Evolutionary conservation across 768 basidiomycete species (phyloP), one percentile per base, ranked within the genome.

Genomic region (Multifurca ochricompacta): DNA sequence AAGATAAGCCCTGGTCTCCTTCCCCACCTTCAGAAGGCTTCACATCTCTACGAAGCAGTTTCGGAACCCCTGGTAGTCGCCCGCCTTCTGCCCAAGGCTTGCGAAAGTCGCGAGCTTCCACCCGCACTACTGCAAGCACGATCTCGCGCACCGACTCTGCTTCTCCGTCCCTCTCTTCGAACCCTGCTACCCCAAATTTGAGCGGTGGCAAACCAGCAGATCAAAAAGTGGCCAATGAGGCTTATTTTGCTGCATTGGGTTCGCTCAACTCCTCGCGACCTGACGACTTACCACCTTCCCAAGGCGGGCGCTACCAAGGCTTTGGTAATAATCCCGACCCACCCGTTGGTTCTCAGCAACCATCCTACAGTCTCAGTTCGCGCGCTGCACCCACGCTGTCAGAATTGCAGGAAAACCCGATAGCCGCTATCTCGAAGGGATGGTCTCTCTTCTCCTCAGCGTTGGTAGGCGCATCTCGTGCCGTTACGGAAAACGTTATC

Each of bases 401-500:
- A 37, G 94, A 99, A 18, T 70, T 98, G 28, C 90, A 95, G 66
- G 81, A 86, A 41, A 91, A 91, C 65, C 95, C 95, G 0, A 68
- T 85, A 34, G 82, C 80, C 8, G 94, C 95, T 0, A 69, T 97
- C 13, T 81, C 81, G 63, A 97, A 97, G 72, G 92, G 94, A 41
- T 98, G 96, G 96, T 91, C 91, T 23, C 70, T 98, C n/a, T 85
- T 99, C 65, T 87, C 91, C 27, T 78, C 87, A 0, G 92, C 83
- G 31, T 84, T 98, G 13, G 79, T 71, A 1, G 87, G 85, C 47
- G 93, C 93, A 18, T 78, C 83, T 5, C 81, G 81, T 63, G 86
- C 71, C 16, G 88, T 97, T 45, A 79, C 81, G 60, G 88, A 92
- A 66, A 85, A 81, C 61, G 87, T 98, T 40, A 86, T 98, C 54